Conservation (phyloP, 176 grass and related monocot species). For the Zizania latifolia region DNA sequence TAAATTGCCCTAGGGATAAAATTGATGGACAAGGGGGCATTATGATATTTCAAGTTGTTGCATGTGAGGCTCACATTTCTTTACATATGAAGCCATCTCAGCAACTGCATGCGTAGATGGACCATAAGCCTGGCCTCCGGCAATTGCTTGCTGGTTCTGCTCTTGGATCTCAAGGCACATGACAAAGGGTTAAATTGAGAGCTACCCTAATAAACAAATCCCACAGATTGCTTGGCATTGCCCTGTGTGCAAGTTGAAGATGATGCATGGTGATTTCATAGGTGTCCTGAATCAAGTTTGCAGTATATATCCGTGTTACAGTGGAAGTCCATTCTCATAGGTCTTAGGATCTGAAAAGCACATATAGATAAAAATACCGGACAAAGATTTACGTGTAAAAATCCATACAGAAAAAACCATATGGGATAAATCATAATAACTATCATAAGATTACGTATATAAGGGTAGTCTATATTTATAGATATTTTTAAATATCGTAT, state of each 20-base stretch:
- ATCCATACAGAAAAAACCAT: too few relatives aligned
- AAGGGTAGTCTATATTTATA: too few relatives aligned
- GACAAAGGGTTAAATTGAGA: conserved; percentile 11
- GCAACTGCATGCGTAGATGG: not conserved
- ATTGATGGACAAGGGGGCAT: not conserved
- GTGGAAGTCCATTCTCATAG: too few relatives aligned
- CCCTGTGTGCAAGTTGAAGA: conserved; percentile 8
- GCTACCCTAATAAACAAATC: conserved; percentile 20
- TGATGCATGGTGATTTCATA: too few relatives aligned
- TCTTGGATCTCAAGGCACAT: conserved; percentile 21
- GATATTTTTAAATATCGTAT: too few relatives aligned
- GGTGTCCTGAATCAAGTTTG: too few relatives aligned
- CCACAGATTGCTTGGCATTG: not conserved
- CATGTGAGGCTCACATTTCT: conserved; percentile 8
- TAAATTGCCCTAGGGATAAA: conserved; percentile 3
- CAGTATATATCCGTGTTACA: too few relatives aligned
- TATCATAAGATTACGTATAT: too few relatives aligned
- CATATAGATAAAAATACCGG: too few relatives aligned
- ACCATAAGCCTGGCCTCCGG: conserved; percentile 14
- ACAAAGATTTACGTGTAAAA: too few relatives aligned
- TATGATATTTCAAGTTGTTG: conserved; percentile 4
- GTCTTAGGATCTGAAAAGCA: too few relatives aligned
- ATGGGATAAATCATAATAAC: too few relatives aligned
- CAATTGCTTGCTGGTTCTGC: conserved; percentile 19
- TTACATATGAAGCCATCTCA: conserved; percentile 16